phyloP scores from a whole-genome alignment of 2,329 filamentous ascomycete species.

The Ceratocystis colombiana region DNA sequence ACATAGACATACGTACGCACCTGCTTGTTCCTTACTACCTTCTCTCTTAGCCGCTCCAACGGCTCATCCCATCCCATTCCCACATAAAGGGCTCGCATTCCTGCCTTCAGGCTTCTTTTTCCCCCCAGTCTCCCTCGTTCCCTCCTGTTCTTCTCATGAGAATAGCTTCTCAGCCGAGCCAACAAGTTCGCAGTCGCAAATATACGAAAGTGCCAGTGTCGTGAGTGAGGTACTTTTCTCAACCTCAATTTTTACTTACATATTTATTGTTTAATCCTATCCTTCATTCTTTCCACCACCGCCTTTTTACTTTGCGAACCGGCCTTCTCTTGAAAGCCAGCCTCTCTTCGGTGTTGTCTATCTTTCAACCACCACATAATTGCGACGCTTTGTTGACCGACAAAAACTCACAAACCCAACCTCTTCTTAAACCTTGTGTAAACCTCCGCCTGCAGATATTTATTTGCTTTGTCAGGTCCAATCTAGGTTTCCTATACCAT shows the following conservation, averaged over 20 bases:
- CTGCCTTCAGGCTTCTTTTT: background rate
- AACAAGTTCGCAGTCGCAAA: background rate
- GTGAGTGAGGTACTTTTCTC: background rate
- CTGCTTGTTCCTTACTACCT: background rate
- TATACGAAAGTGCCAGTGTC: background rate
- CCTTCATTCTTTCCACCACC: background rate
- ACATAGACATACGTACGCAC: conserved; percentile 4
- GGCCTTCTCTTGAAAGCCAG: conserved; percentile 13
- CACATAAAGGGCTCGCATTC: conserved; percentile 15
- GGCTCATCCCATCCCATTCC: conserved; percentile 5
- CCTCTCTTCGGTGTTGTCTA: conserved; percentile 1
- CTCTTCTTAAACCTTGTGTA: conserved; percentile 6
- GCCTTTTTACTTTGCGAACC: background rate
- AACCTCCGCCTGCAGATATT: conserved; percentile 14
- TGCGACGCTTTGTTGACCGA: conserved; percentile 13
- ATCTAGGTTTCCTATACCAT: background rate
- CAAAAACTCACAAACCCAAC: conserved; percentile 9
- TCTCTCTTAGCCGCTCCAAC: background rate
- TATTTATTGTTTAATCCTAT: background rate
- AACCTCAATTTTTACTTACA: background rate
- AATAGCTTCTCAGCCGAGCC: conserved; percentile 2
- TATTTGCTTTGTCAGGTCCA: background rate
- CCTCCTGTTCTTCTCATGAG: conserved; percentile 3
- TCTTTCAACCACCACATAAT: conserved; percentile 17
- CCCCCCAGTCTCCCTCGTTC: background rate